phyloP scores from a whole-genome alignment of 2,329 filamentous ascomycete genomes.

The Tolypocladium sp. region DNA sequence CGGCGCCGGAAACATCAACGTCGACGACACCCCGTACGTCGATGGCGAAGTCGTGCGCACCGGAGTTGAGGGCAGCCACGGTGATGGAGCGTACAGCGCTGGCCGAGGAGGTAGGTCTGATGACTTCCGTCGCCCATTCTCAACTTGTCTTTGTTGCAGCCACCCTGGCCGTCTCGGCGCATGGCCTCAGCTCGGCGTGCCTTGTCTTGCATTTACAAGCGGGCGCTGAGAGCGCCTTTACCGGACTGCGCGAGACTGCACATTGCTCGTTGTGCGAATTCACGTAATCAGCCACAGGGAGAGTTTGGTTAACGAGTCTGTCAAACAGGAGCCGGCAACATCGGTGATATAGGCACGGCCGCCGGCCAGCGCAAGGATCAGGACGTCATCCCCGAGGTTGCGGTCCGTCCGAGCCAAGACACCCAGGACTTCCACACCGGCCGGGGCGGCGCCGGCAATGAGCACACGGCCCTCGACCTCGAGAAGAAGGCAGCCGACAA shows the following conservation, averaged over 20 bases:
- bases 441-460: constrained; percentile 52
- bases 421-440: constrained; percentile 46
- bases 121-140: not conserved
- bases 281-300: not conserved
- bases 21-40: constrained; percentile 48
- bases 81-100: constrained; percentile 48
- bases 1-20: constrained; percentile 52
- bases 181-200: not conserved
- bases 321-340: constrained; percentile 45
- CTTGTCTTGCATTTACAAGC: not conserved
- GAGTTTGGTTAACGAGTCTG: not conserved
- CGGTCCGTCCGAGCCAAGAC: constrained; percentile 38
- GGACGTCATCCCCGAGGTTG: constrained; percentile 43
- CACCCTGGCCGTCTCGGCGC: not conserved
- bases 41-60: constrained; percentile 53
- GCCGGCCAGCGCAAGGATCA: constrained; percentile 34
- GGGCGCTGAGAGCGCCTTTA: too few relatives aligned
- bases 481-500: constrained; percentile 19
- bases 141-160: not conserved
- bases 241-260: not conserved
- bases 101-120: constrained; percentile 45
- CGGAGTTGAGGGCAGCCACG: constrained; percentile 44
- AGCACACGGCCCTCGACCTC: constrained; percentile 26
- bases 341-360: constrained; percentile 37
- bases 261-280: too few relatives aligned